Evolutionary conservation across 805 yeast genomes (phyloP).

Genomic region (Pichia insulana): DNA sequence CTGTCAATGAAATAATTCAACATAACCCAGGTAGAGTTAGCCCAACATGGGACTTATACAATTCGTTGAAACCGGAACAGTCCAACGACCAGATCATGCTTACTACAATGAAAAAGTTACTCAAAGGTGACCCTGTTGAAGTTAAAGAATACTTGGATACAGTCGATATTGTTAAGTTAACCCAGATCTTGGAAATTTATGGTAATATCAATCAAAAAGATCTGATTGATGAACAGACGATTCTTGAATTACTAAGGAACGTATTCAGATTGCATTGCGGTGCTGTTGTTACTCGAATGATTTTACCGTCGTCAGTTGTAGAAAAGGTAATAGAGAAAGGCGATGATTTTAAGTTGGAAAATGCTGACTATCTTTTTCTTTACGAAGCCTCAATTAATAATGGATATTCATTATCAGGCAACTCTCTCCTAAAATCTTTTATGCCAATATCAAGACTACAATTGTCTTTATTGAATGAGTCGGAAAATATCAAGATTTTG

Average conservation of each 20-base stretch:
- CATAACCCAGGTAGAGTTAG: slow-evolving; percentile 31
- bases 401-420: slow-evolving; percentile 13
- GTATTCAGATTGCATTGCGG: slow-evolving; percentile 16
- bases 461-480: slow-evolving; percentile 4
- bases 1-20: slow-evolving; percentile 22
- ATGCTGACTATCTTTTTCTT: slow-evolving; percentile 17
- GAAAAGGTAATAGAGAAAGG: slow-evolving; percentile 4
- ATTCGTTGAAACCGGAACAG: slow-evolving; percentile 8
- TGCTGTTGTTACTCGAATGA: slow-evolving; percentile 12
- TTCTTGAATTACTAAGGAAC: slow-evolving; percentile 12
- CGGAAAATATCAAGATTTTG: slow-evolving; percentile 10
- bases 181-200: slow-evolving; percentile 13
- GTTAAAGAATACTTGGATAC: slow-evolving; percentile 15
- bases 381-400: slow-evolving; percentile 13
- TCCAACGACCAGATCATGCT: slow-evolving; percentile 8
- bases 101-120: slow-evolving; percentile 17
- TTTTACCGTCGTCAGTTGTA: slow-evolving; percentile 11
- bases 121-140: slow-evolving; percentile 19
- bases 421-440: slow-evolving; percentile 10
- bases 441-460: slow-evolving; percentile 20
- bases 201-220: slow-evolving; percentile 10
- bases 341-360: slow-evolving; percentile 9
- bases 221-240: slow-evolving; percentile 7
- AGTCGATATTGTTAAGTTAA: slow-evolving; percentile 11
- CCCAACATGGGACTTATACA: slow-evolving; percentile 26